Evolutionary conservation across 225 moss, liverwort and hornwort species (phyloP).

Genomic region (Anthoceros angustus): DNA sequence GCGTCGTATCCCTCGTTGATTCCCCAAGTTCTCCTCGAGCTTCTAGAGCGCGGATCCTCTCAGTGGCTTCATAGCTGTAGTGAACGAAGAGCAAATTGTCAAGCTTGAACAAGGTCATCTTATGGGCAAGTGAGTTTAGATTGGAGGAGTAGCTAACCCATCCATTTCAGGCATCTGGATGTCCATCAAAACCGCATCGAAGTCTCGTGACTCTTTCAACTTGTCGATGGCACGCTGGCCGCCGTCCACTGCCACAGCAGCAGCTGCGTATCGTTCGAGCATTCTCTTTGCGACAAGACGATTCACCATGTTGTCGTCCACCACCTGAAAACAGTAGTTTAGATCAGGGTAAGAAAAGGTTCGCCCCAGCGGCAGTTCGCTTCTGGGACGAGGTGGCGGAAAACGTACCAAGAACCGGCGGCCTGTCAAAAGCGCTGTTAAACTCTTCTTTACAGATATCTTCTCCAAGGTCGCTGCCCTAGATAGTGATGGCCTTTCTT

Average conservation of each 20-base stretch:
- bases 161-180: conserved; percentile 17
- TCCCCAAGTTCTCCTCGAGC: conserved; percentile 7
- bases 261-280: conserved; percentile 10
- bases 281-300: conserved; percentile 10
- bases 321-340: conserved; percentile 7
- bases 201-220: conserved; percentile 5
- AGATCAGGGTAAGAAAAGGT: not conserved
- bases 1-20: not conserved
- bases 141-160: conserved; percentile 6
- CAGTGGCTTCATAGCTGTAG: conserved; percentile 12
- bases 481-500: not conserved
- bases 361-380: not conserved
- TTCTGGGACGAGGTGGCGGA: not conserved
- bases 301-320: conserved; percentile 13
- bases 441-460: not conserved
- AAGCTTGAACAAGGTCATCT: not conserved
- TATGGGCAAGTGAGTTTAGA: not conserved
- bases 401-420: conserved; percentile 1
- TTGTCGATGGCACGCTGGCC: conserved; percentile 9
- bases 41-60: conserved; percentile 13
- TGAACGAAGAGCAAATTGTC: not conserved
- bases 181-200: conserved; percentile 13
- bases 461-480: not conserved
- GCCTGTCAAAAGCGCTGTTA: not conserved
- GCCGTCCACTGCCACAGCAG: conserved; percentile 9